A percentile compares a stretch with the other conserved stretches of the same genome.
Conservation (phyloP, 108 stramenopile genomes). For the Discostella pseudostelligera region DNA sequence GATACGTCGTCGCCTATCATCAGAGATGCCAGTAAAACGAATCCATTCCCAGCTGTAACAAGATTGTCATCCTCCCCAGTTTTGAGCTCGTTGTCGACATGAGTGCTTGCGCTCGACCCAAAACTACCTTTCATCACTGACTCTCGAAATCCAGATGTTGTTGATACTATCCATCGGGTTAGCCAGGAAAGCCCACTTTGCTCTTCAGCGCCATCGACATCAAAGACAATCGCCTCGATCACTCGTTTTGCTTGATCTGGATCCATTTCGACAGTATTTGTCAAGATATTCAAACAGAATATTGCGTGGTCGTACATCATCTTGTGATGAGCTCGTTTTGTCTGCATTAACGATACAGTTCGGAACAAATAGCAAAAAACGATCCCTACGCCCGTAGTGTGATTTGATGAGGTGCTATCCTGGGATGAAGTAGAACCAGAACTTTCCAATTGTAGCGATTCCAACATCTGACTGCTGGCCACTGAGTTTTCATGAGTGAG, state of each 20-base stretch:
- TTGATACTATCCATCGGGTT: slow-evolving; percentile 57
- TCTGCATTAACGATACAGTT: slow-evolving; percentile 6
- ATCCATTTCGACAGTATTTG: slow-evolving; percentile 68
- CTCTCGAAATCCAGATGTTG: slow-evolving; percentile 61
- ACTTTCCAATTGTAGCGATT: slow-evolving; percentile 6
- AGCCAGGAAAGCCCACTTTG: slow-evolving; percentile 60
- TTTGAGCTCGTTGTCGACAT: slow-evolving; percentile 35
- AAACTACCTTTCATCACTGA: slow-evolving; percentile 57
- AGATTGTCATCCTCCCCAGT: slow-evolving; percentile 70
- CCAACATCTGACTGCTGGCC: slow-evolving; percentile 60
- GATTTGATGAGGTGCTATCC: not conserved
- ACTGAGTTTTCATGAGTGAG: slow-evolving; percentile 71
- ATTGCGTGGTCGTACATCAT: slow-evolving; percentile 60
- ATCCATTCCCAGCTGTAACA: slow-evolving; percentile 80
- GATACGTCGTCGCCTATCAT: slow-evolving; percentile 45
- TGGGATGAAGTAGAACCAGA: slow-evolving; percentile 3
- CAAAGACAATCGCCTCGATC: slow-evolving; percentile 18
- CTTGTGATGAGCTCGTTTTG: slow-evolving; percentile 26
- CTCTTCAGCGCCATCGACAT: not conserved
- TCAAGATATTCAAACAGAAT: slow-evolving; percentile 74
- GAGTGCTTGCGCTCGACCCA: slow-evolving; percentile 29
- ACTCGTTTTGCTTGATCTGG: slow-evolving; percentile 28
- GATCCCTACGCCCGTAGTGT: slow-evolving; percentile 24
- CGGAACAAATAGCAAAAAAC: slow-evolving; percentile 30
- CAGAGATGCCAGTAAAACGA: slow-evolving; percentile 74